These are phyloP conservation scores for Aspergillus costaricaensis DNA, from an alignment of 2,329 filamentous ascomycete genomes.

Conservation along the genomic window DNA sequence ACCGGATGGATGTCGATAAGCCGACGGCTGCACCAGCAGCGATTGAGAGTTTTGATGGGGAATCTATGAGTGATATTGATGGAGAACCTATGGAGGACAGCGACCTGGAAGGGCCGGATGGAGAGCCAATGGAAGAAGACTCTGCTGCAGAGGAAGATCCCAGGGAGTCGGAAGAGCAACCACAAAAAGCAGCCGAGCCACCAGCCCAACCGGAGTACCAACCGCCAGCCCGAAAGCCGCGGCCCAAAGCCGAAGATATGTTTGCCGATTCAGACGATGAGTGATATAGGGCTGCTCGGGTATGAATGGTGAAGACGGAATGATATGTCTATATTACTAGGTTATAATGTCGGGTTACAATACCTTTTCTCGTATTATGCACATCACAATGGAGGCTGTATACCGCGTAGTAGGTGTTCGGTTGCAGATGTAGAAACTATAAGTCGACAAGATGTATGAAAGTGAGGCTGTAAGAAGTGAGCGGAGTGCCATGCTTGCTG, in stretches of 20 bases:
- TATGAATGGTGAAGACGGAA: background rate
- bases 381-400: background rate
- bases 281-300: conserved; percentile 26
- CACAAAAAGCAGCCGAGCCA: conserved; percentile 23
- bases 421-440: no score
- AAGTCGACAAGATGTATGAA: no score
- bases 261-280: conserved; percentile 75
- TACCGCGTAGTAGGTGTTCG: no score
- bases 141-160: conserved; percentile 31
- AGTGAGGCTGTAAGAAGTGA: background rate
- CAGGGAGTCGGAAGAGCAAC: conserved; percentile 24
- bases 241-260: conserved; percentile 80
- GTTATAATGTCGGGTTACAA: background rate
- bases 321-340: background rate
- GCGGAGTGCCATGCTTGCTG: background rate
- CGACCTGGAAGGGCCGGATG: conserved; percentile 53
- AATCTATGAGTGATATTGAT: conserved; percentile 47
- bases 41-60: conserved; percentile 47
- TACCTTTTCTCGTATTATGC: background rate
- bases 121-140: conserved; percentile 51
- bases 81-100: conserved; percentile 51
- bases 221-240: conserved; percentile 53
- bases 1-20: conserved; percentile 38
- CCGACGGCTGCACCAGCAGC: conserved; percentile 37
- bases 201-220: conserved; percentile 30